Base-by-base conservation (phyloP, 2,329 filamentous ascomycete species). In the Thielaviopsis musarum region DNA sequence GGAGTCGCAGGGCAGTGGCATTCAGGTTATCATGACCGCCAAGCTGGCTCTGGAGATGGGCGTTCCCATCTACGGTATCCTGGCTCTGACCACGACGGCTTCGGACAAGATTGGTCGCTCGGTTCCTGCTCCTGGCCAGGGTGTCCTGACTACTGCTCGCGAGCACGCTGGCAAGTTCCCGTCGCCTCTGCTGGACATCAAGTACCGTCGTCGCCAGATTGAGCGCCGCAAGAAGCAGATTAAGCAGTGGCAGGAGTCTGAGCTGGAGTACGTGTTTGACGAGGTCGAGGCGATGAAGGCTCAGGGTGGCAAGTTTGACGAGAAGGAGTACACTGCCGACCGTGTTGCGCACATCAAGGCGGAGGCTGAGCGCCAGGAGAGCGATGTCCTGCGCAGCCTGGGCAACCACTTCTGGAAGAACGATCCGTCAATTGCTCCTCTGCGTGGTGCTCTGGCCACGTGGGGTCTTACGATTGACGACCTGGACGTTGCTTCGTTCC, bases 391-490 rank as follows among this genome's bases (percentile, higher is more conserved):
- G 63, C 85, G 84, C 73, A 95, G 89, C 74, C 82, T 95, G 66
- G 93, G 94, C 70, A 98, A 98, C 79, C 90, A 87, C 74, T 98
- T 98, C 82, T 98, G 94, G 93, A 96, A 93, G 79, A 85, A 88
- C 68, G 91, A 98, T 70, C 77, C 89, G 52, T 85, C 83, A 68
- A 98, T 98, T 69, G 91, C 93, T 68, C 93, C 94, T 69, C 83
- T 98, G 52, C 91, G 93, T 70, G 93, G 93, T 73, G 90, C 93
- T 61, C 82, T 98, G 64, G 94, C 93, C 56, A 97, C 91, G 12
- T 98, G 93, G 93, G 93, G 91, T 70, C 85, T 98, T 59, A 97
- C 93, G 13, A 88, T 98, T 65, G 93, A 98, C 68, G 93, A 98
- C 67, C 83, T 98, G 41, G 87, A 80, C 66, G 90, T 98, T 64